Conservation (phyloP, 2,329 filamentous ascomycete genomes). For the Colletotrichum caudatum region DNA sequence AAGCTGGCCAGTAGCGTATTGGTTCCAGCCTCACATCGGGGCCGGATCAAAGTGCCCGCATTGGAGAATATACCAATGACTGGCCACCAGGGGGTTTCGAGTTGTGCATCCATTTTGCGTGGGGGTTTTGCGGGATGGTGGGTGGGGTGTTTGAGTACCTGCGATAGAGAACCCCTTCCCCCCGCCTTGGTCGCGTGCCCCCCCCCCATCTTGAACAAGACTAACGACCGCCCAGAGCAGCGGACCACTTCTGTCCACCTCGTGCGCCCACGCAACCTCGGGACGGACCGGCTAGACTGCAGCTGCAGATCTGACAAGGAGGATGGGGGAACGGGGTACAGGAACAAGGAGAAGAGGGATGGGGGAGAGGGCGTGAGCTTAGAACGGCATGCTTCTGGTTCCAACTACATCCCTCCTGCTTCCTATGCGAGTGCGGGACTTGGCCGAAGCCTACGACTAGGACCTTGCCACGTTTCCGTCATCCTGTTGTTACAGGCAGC, state of each 20-base stretch:
- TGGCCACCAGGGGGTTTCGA: neutral
- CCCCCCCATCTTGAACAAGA: neutral
- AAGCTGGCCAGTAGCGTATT: neutral
- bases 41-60: constrained; percentile 7
- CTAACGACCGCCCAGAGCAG: neutral
- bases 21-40: neutral
- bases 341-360: neutral
- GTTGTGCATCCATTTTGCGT: neutral
- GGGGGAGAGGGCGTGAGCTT: neutral
- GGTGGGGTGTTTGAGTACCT: neutral
- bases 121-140: constrained; percentile 10
- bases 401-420: neutral
- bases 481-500: neutral
- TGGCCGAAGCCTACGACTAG: neutral
- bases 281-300: constrained; percentile 25
- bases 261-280: neutral
- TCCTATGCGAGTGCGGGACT: neutral
- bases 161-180: constrained; percentile 1
- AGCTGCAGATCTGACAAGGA: neutral
- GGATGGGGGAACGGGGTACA: neutral
- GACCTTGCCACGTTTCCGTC: neutral
- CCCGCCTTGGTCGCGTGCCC: neutral
- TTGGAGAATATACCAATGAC: neutral
- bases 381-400: neutral
- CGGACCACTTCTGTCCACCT: constrained; percentile 3